These are phyloP conservation scores for Solanum ossicruentum DNA, from an alignment of 257 asterid species.

Conservation along the genomic window DNA sequence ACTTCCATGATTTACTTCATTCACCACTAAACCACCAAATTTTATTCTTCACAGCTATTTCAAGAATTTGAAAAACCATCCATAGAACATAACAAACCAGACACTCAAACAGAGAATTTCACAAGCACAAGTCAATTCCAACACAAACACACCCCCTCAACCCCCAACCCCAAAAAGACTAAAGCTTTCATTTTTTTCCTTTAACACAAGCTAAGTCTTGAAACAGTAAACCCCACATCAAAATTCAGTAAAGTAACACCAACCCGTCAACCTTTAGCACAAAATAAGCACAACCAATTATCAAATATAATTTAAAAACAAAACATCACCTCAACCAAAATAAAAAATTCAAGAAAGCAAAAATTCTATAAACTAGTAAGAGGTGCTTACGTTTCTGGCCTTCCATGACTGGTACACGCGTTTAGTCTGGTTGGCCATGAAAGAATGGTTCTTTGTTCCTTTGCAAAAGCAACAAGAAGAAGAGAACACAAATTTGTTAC, in stretches of 20 bases:
- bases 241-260: background rate
- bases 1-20: background rate
- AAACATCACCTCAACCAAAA: background rate
- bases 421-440: slow-evolving; percentile 16
- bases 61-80: background rate
- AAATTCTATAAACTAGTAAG: background rate
- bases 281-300: background rate
- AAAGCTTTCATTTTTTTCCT: background rate
- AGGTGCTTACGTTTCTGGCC: slow-evolving; percentile 19
- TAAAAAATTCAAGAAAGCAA: background rate
- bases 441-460: background rate
- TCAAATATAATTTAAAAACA: background rate
- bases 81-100: background rate
- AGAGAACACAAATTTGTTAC: background rate
- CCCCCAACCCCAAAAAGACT: background rate
- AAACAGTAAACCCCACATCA: background rate
- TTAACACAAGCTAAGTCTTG: background rate
- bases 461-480: background rate
- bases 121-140: background rate
- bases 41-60: background rate
- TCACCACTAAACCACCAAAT: background rate
- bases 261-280: background rate
- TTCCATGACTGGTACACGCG: slow-evolving; percentile 25
- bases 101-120: background rate
- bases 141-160: background rate